Conservation (phyloP, 345 rosid genomes). For the Trapa incisa region DNA sequence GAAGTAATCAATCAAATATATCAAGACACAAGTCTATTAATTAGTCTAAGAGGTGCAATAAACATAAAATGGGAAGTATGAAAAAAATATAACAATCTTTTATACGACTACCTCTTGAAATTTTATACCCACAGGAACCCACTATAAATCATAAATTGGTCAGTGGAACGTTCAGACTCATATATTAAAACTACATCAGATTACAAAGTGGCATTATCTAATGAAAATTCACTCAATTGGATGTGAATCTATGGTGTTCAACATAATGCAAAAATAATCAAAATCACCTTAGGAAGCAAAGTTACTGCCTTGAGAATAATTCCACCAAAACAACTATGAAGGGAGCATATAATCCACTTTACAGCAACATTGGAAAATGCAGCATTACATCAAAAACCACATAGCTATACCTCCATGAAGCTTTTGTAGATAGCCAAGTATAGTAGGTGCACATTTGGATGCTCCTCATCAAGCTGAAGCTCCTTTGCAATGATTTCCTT, state of each 20-base stretch:
- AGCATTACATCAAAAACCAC: neutral
- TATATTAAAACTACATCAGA: no score
- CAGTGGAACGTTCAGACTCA: neutral
- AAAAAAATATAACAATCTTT: neutral
- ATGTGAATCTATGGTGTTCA: no score
- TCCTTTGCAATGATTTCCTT: conserved; percentile 91
- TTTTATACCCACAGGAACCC: neutral
- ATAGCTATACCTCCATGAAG: conserved; percentile 64
- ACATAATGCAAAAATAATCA: neutral
- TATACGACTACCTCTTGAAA: neutral
- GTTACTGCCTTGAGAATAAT: neutral
- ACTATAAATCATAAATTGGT: neutral
- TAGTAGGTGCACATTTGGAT: conserved; percentile 61
- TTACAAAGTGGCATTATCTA: no score
- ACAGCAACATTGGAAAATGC: neutral
- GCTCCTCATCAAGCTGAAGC: conserved; percentile 57
- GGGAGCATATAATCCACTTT: neutral
- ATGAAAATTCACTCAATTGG: no score
- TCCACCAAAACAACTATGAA: neutral
- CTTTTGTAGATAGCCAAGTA: conserved; percentile 78
- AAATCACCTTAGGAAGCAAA: neutral
- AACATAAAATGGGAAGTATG: neutral
- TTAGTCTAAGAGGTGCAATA: neutral
- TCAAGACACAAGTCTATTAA: neutral
- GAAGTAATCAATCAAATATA: neutral